These are phyloP conservation scores for Termitomyces eurrhizus DNA, from an alignment of 768 basidiomycete species.

Conservation along the genomic window DNA sequence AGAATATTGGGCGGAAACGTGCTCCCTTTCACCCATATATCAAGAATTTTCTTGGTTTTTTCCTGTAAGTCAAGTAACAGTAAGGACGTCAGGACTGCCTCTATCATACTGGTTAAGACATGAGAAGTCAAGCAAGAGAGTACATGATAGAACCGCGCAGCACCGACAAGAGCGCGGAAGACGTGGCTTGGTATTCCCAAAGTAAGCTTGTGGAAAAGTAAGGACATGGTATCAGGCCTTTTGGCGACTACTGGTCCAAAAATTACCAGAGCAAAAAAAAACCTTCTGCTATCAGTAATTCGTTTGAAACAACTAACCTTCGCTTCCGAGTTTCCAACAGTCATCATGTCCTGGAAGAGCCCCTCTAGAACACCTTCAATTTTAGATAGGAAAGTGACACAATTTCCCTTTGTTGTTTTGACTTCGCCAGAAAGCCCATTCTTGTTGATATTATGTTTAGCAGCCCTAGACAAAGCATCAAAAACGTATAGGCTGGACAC, in stretches of 20 bases:
- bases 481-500: conserved; percentile 90
- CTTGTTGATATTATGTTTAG: conserved; percentile 65
- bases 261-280: background rate
- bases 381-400: conserved; percentile 83
- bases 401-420: conserved; percentile 58
- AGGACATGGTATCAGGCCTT: background rate
- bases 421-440: conserved; percentile 53
- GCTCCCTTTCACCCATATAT: conserved; percentile 91
- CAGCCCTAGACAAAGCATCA: conserved; percentile 88
- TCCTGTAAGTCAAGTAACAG: conserved; percentile 59
- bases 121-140: conserved; percentile 23
- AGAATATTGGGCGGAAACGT: conserved; percentile 83
- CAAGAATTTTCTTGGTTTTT: conserved; percentile 95
- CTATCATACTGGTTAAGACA: conserved; percentile 26
- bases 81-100: conserved; percentile 37
- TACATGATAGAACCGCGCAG: conserved; percentile 8
- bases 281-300: background rate
- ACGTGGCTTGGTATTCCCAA: background rate
- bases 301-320: conserved; percentile 65
- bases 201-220: background rate
- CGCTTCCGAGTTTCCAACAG: conserved; percentile 60
- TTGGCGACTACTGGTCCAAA: background rate
- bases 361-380: conserved; percentile 89
- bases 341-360: conserved; percentile 80
- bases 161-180: background rate